Percentiles rank a stretch among this genome's conserved stretches.
Evolutionary conservation across 345 rosid genomes (phyloP).

Genomic region (Rhizophora apiculata): DNA sequence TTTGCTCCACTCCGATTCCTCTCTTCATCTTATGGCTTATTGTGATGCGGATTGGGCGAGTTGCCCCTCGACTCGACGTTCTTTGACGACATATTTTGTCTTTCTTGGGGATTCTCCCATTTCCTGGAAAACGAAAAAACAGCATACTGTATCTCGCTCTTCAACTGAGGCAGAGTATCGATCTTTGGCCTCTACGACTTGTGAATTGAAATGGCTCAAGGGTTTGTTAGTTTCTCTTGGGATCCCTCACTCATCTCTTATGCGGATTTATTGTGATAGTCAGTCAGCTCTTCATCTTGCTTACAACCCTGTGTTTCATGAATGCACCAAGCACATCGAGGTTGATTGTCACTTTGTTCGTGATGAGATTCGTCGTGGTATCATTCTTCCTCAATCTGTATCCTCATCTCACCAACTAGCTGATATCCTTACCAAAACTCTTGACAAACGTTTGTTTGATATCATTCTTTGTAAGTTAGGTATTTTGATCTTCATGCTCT

Average conservation of each 20-base stretch:
- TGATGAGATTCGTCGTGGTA: too few species aligned
- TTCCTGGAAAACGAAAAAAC: neutral
- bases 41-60: neutral
- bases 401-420: too few species aligned
- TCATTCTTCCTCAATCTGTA: too few species aligned
- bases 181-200: neutral
- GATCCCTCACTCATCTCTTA: too few species aligned
- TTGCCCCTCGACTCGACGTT: neutral
- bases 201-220: neutral
- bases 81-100: neutral
- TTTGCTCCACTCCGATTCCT: neutral
- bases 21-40: neutral
- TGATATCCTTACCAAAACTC: too few species aligned
- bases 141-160: neutral
- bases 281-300: too few species aligned
- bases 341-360: too few species aligned
- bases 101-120: neutral
- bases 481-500: neutral
- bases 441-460: too few species aligned
- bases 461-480: neutral
- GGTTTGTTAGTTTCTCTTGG: neutral
- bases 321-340: too few species aligned
- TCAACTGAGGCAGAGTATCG: neutral
- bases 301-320: too few species aligned
- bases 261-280: too few species aligned